Evolutionary conservation across 179 eudicot genomes (phyloP), one percentile per base, ranked within the genome.

Genomic region (Monotropa hypopitys): DNA sequence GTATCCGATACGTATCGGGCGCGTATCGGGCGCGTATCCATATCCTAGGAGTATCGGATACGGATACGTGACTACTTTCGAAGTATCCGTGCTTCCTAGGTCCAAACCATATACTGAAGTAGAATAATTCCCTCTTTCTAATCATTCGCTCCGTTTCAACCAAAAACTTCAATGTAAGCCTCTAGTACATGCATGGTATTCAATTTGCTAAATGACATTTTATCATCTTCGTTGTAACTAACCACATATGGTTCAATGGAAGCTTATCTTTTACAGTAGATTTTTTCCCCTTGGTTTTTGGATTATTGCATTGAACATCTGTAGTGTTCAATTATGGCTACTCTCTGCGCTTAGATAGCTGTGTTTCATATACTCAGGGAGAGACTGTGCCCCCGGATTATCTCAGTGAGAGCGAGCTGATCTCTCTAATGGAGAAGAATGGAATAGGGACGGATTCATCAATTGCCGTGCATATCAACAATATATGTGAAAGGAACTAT

Each of bases 371-470:
- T 71, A 70, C 81, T 59, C 78, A 94, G 98, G 98, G 98, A 15
- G 84, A 81, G 40, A 94, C 98, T 23, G 77, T 81, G 11, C 90
- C 98, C 74, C 98, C 98, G 67, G 97, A 92, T 88, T 92, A 87
- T 84, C 96, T 92, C 35, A 90, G 84, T 49, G 98, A 94, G 82
- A 94, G 98, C 85, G 98, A 94, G 85, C 87, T 92, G 50, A 94
- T 94, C 78, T 90, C 98, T n/a, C 86, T 94, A 21, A 94, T 94
- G 98, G 98, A 94, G 83, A 94, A 94, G 84, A 87, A 94, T 79
- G 98, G 96, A 83, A 94, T 94, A 79, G 98, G 98, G 49, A 94
- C 98, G 47, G 98, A 94, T 84, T 97, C 98, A 80, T 94, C 98
- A 6, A 94, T 94, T 79, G 87, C 98, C 49, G 98, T 94, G 9